Conservation (phyloP, 257 asterid genomes). For the Capsicum pubescens region DNA sequence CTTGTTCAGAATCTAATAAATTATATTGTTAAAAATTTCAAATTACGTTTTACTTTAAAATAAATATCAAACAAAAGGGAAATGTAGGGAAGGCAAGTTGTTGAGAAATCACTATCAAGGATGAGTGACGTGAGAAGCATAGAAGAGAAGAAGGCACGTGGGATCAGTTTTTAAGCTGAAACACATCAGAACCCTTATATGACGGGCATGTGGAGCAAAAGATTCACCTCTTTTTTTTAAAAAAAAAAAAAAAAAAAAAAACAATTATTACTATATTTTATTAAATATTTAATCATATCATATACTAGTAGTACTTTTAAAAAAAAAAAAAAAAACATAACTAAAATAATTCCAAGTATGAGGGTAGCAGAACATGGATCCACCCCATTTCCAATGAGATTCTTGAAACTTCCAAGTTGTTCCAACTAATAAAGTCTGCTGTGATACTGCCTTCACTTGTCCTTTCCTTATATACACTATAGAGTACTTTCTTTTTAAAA, state of each 20-base stretch:
- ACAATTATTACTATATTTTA: conserved; percentile 25
- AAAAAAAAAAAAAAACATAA: too few relatives aligned
- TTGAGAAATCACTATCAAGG: conserved; percentile 68
- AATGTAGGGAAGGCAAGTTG: conserved; percentile 35
- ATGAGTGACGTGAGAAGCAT: conserved; percentile 57
- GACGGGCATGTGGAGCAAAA: conserved; percentile 60
- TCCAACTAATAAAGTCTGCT: conserved; percentile 61
- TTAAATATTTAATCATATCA: conserved; percentile 3
- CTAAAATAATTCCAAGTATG: background rate
- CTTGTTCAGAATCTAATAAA: too few relatives aligned
- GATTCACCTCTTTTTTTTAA: conserved; percentile 42
- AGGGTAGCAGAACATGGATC: conserved; percentile 55
- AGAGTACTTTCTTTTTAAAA: too few relatives aligned
- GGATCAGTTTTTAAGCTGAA: conserved; percentile 45
- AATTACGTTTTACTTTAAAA: too few relatives aligned
- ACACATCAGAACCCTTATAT: conserved; percentile 41
- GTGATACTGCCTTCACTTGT: conserved; percentile 52
- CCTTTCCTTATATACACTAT: conserved; percentile 6
- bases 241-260: background rate
- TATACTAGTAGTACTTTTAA: background rate
- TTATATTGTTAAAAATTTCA: too few relatives aligned
- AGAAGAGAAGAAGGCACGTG: conserved; percentile 60
- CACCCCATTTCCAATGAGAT: conserved; percentile 58
- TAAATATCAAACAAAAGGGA: background rate
- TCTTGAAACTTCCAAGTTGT: conserved; percentile 30